phyloP scores from a whole-genome alignment of 352 stramenopile species.

The Pythium rhizo-oryzae region DNA sequence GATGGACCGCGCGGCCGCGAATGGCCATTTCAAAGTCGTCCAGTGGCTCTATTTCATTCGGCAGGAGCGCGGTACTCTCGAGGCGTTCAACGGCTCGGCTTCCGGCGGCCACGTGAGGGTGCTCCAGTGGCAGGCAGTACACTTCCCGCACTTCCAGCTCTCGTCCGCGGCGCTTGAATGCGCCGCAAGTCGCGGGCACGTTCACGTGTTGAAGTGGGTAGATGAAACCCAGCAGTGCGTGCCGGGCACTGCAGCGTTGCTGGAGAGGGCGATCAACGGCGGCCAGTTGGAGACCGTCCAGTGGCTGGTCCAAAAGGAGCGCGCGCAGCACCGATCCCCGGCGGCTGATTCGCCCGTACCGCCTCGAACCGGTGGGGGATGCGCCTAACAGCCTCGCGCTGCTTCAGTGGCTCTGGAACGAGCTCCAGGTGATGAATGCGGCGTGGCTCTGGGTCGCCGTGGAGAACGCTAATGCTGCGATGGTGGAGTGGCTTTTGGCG shows the following conservation, averaged over 20 bases:
- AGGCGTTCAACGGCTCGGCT: constrained; percentile 7
- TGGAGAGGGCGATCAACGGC: constrained; percentile 1
- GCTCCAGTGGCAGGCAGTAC: constrained; percentile 1
- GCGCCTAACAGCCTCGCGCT: neutral
- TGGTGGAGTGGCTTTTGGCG: constrained; percentile 4
- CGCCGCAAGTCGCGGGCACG: neutral
- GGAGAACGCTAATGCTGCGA: neutral
- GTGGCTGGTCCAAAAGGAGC: constrained; percentile 9
- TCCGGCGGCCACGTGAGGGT: constrained; percentile 2
- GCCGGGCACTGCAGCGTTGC: neutral
- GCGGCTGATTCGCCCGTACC: neutral
- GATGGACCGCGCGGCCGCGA: constrained; percentile 5
- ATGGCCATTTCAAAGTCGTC: constrained; percentile 15
- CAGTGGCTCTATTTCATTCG: constrained; percentile 17
- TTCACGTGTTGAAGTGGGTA: constrained; percentile 12
- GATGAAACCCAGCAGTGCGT: constrained; percentile 2
- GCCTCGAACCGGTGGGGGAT: neutral
- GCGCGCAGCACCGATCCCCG: neutral
- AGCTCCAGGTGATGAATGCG: neutral
- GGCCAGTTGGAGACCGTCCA: constrained; percentile 4
- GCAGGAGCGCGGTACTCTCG: neutral
- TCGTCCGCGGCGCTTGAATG: neutral
- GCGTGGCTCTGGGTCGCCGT: neutral
- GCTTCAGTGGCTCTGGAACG: constrained; percentile 11
- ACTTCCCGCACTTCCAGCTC: constrained; percentile 2